Evolutionary conservation across 2,329 filamentous ascomycete species (phyloP), one percentile per base, ranked within the genome.

Genomic region (Ascosphaera apis): DNA sequence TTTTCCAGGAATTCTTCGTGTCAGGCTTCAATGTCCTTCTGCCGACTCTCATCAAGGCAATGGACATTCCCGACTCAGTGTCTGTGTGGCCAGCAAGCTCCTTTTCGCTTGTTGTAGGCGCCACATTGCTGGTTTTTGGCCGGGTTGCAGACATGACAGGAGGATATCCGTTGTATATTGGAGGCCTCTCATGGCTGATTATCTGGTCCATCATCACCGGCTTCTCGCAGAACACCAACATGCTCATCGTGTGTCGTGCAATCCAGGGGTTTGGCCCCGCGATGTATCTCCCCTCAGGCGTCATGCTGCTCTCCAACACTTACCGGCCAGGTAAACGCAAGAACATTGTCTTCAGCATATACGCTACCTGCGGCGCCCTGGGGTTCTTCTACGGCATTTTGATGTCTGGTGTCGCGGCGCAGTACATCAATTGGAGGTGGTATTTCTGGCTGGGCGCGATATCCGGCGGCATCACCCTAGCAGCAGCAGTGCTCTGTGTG

Each of bases 211-310:
- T 84, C 36, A 56, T 81, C 37, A 67, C 66, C 12, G 79, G 78
- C 8, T 80, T 84, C 54, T 73, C 71, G 39, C 57, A 60, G 37
- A 74, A 68, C 52, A 65, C 72, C 40, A 51, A 69, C 35, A 78
- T 82, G 72, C 61, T 84, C 41, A 75, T 81, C 43, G 60, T 76
- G 37, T 78, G 72, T 48, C 72, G 79, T 36, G 77, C 77, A 6
- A 55, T 83, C 31, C 76, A 82, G 51, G 79, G 79, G 0, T 54
- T 86, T 7, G 79, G 76, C 0, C 65, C 75, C 1, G 75, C 77
- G 1, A 76, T 77, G 0, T 80, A 78, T 41, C 52, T 82, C 11
- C 75, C 76, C 0, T 69, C 72, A 0, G 68, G 73, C 1, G 65
- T 82, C 38, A 73, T 73, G 55, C 58, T 79, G 8, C 54, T 78